Conservation (phyloP, 2,329 filamentous ascomycete genomes). For the Teratosphaeria viscida region DNA sequence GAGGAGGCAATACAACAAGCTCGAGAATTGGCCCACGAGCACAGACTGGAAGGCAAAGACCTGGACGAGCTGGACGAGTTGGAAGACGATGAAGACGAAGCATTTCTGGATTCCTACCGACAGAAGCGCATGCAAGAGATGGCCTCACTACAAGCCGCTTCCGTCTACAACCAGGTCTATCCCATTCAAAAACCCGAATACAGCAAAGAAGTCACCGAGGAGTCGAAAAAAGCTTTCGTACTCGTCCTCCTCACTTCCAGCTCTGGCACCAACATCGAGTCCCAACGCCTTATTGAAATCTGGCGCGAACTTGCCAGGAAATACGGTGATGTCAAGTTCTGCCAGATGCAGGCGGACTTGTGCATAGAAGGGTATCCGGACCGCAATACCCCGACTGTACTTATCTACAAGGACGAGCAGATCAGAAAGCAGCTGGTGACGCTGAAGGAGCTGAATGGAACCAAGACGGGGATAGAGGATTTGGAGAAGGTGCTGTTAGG, state of each 20-base stretch:
- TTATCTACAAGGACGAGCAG: conserved; percentile 86
- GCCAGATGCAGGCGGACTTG: conserved; percentile 81
- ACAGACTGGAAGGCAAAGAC: conserved; percentile 86
- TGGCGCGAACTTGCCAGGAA: conserved; percentile 76
- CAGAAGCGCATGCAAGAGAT: conserved; percentile 80
- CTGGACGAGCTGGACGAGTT: conserved; percentile 87
- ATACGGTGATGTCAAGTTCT: conserved; percentile 95
- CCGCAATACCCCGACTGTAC: conserved; percentile 82
- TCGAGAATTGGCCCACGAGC: conserved; percentile 74
- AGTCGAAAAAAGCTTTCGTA: conserved; percentile 57
- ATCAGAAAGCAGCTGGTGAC: conserved; percentile 91
- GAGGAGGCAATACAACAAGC: conserved; percentile 87
- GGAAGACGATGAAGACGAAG: conserved; percentile 91
- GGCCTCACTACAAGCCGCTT: conserved; percentile 60
- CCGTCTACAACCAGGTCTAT: conserved; percentile 81
- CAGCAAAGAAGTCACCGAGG: conserved; percentile 79
- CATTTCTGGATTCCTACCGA: conserved; percentile 78
- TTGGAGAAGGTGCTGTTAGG: conserved; percentile 74
- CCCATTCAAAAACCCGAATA: conserved; percentile 93
- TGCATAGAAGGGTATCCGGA: conserved; percentile 97
- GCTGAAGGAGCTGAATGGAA: conserved; percentile 65
- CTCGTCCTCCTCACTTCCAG: conserved; percentile 75
- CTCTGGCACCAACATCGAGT: conserved; percentile 72
- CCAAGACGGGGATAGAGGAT: conserved; percentile 55
- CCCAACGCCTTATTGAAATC: conserved; percentile 68